phyloP scores from a whole-genome alignment of 495 filamentous ascomycete genomes.

The Penicillium waksmanii region DNA sequence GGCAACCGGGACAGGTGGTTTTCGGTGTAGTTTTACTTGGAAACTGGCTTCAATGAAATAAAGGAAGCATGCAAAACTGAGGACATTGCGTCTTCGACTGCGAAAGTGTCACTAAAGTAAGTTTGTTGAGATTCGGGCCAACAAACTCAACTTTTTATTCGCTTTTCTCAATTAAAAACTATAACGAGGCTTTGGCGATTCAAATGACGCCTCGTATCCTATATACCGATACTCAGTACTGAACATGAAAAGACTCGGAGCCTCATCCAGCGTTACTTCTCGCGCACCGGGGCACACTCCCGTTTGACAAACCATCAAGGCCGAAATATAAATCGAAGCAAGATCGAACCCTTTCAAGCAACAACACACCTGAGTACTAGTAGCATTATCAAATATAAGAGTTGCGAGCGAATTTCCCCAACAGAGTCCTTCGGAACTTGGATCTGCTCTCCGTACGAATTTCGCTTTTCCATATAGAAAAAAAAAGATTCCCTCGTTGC shows the following conservation, averaged over 20 bases:
- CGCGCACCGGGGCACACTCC: no score
- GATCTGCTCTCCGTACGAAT: neutral
- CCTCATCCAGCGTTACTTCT: no score
- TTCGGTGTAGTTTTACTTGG: neutral
- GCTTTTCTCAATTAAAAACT: no score
- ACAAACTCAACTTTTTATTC: no score
- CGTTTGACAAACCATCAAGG: no score
- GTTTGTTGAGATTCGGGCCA: no score
- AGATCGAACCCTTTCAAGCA: neutral
- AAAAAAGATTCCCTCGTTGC: conserved; percentile 4
- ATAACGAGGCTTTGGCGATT: no score
- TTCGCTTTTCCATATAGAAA: conserved; percentile 10
- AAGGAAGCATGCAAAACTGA: neutral
- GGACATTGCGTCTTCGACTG: no score
- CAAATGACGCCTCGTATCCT: no score
- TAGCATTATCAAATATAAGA: neutral
- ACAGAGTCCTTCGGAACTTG: neutral
- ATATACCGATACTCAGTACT: no score
- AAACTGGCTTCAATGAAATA: neutral
- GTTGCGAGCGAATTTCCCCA: neutral
- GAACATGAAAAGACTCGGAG: no score
- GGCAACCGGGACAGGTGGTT: neutral
- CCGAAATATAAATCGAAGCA: neutral
- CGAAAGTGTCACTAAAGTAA: no score
- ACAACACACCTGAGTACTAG: neutral